phyloP scores from a whole-genome alignment of 2,329 filamentous ascomycete genomes.

The Aureobasidium musti region DNA sequence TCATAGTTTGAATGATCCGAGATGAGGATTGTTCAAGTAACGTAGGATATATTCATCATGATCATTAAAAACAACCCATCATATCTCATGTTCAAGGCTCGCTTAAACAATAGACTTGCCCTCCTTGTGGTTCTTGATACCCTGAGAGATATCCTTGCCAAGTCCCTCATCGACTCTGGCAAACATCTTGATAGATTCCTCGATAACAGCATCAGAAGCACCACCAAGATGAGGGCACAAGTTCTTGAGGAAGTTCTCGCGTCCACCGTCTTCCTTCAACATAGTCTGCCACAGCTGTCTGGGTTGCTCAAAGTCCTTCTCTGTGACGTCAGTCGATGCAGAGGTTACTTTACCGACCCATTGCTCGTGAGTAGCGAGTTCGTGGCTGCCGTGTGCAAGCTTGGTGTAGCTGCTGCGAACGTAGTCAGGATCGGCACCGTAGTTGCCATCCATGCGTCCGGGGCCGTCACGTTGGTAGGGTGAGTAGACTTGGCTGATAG shows the following conservation, averaged over 20 bases:
- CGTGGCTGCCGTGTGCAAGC: slow-evolving; percentile 31
- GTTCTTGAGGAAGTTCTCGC: slow-evolving; percentile 39
- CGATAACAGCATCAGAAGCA: background rate
- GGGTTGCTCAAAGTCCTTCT: slow-evolving; percentile 56
- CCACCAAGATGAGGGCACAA: slow-evolving; percentile 30
- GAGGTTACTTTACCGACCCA: slow-evolving; percentile 35
- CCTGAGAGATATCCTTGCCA: slow-evolving; percentile 17
- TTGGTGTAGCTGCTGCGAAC: slow-evolving; percentile 39
- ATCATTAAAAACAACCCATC: too few relatives aligned
- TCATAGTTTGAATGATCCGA: too few relatives aligned
- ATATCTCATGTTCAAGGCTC: background rate
- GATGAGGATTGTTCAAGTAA: too few relatives aligned
- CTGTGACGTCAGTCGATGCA: slow-evolving; percentile 43
- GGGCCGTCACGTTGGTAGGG: slow-evolving; percentile 47
- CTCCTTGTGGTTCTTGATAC: slow-evolving; percentile 23
- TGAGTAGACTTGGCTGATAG: slow-evolving; percentile 32
- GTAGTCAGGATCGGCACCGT: slow-evolving; percentile 52
- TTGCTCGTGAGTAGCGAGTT: slow-evolving; percentile 32
- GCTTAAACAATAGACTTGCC: slow-evolving; percentile 12
- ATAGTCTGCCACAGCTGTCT: slow-evolving; percentile 50
- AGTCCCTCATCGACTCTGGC: slow-evolving; percentile 13
- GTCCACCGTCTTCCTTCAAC: slow-evolving; percentile 37
- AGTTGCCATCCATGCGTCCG: slow-evolving; percentile 46
- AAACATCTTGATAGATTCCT: slow-evolving; percentile 22
- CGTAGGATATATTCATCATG: too few relatives aligned